A percentile compares a stretch with the other conserved stretches of the same genome.
These are phyloP conservation scores for Acanthamoeba sp. DNA, from an alignment of 208 protist species.

Conservation along the genomic window DNA sequence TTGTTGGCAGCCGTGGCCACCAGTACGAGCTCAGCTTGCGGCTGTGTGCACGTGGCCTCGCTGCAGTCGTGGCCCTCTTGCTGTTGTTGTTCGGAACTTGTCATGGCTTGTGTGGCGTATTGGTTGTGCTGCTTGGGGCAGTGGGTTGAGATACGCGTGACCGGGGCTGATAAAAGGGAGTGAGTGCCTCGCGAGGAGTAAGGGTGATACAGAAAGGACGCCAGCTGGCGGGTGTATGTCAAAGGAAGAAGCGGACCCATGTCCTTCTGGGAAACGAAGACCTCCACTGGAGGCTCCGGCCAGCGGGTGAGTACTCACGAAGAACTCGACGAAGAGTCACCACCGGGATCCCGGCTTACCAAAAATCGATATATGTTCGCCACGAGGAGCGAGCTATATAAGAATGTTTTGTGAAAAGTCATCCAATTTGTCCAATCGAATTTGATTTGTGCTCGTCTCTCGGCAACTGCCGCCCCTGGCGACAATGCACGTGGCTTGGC, in stretches of 20 bases:
- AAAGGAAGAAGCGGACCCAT: too few relatives aligned
- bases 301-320: neutral
- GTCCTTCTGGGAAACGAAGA: neutral
- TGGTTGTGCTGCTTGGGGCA: too few relatives aligned
- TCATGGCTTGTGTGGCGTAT: neutral
- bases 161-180: too few relatives aligned
- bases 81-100: neutral
- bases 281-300: neutral
- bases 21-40: neutral
- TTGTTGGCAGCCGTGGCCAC: neutral
- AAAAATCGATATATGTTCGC: neutral
- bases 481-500: neutral
- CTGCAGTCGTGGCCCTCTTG: neutral
- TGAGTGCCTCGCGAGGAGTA: too few relatives aligned
- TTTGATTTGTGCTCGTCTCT: too few relatives aligned
- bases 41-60: neutral
- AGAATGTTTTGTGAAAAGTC: neutral
- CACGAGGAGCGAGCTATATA: neutral
- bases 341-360: neutral
- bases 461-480: too few relatives aligned
- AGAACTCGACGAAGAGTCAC: neutral
- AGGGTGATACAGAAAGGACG: too few relatives aligned
- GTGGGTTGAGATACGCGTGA: too few relatives aligned
- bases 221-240: too few relatives aligned
- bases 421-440: neutral